Base-by-base conservation (phyloP, 2,329 filamentous ascomycete genomes). In the Boeremia lycopersici region DNA sequence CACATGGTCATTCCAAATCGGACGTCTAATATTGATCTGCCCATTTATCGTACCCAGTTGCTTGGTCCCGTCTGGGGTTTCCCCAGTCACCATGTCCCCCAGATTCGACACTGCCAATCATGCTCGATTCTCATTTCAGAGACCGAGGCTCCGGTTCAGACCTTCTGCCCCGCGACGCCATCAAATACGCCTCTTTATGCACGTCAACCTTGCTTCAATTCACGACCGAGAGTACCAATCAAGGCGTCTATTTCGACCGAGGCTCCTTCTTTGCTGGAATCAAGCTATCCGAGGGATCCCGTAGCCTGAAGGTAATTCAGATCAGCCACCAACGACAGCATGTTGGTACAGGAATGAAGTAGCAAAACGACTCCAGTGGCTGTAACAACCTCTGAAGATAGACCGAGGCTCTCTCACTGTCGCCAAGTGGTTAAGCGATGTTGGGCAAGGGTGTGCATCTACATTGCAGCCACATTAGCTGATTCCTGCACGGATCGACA, bases 401-500 rank as follows among this genome's bases (percentile, higher is more conserved):
- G 25, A 33, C 52, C 46, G 46, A 55, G 52, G 52, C 41, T 45
- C 7, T 30, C 25, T 3, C 29, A n/a, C 2, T 12, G 17, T 12
- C 9, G 52, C 46, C 52, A 49, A 49, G 52, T 36, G 17, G 28
- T 25, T 39, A 55, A 55, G 46, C 34, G 45, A 31, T 48, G 45
- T 35, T 31, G 9, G 13, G 44, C 45, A 54, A 29, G 39, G 34
- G 30, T 31, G 15, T 47, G 49, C 49, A 47, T 23, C 40, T 45
- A 26, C 34, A 23, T 7, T 28, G 13, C 40, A 49, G 45, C 51
- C 46, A 44, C 40, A 17, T 29, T 29, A 17, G 8, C 19, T 29
- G 30, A 33, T 47, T 23, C 25, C 12, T 39, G 33, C 33, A 23
- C 6, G 25, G 38, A 35, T 15, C 5, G 33, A 23, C 19, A 23